Conservation (phyloP, 2,329 filamentous ascomycete species). For the Westerdykella sp. region DNA sequence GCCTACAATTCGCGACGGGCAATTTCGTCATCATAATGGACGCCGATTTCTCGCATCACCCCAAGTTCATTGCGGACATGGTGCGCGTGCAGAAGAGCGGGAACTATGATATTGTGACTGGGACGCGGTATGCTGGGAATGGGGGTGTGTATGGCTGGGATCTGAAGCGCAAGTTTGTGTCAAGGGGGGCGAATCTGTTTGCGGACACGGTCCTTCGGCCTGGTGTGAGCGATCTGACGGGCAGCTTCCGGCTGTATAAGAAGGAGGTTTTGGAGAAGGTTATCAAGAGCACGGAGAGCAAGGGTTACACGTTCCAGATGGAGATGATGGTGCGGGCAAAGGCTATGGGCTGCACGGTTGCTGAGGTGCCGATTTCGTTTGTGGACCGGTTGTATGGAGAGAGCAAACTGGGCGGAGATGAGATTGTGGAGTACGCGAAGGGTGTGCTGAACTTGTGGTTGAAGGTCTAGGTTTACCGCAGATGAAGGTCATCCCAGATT, state of each 20-base stretch:
- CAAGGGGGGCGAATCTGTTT: constrained; percentile 85
- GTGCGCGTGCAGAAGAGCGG: constrained; percentile 69
- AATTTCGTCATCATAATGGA: constrained; percentile 99
- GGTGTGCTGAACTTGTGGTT: constrained; percentile 46
- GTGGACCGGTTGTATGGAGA: constrained; percentile 94
- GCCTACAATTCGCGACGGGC: constrained; percentile 79
- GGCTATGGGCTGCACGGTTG: constrained; percentile 88
- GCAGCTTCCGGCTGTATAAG: constrained; percentile 93
- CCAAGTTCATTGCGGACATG: constrained; percentile 97
- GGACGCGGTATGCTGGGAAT: constrained; percentile 84
- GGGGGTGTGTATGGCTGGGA: constrained; percentile 94
- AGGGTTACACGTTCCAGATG: constrained; percentile 99
- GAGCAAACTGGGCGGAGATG: constrained; percentile 86
- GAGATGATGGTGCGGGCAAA: constrained; percentile 98
- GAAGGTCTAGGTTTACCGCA: constrained; percentile 39
- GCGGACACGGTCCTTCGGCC: constrained; percentile 90
- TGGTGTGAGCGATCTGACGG: constrained; percentile 91
- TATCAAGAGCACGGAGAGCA: constrained; percentile 84
- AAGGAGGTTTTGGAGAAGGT: constrained; percentile 81
- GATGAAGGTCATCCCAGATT: too few species aligned
- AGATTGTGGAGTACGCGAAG: constrained; percentile 95
- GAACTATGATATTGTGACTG: constrained; percentile 94
- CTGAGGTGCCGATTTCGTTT: constrained; percentile 93
- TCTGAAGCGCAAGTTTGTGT: constrained; percentile 70
- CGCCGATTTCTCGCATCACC: constrained; percentile 98